Evolutionary conservation across 75 land plant genomes (phyloP), one percentile per base, ranked within the genome.

Genomic region (Pinus tabuliformis): DNA sequence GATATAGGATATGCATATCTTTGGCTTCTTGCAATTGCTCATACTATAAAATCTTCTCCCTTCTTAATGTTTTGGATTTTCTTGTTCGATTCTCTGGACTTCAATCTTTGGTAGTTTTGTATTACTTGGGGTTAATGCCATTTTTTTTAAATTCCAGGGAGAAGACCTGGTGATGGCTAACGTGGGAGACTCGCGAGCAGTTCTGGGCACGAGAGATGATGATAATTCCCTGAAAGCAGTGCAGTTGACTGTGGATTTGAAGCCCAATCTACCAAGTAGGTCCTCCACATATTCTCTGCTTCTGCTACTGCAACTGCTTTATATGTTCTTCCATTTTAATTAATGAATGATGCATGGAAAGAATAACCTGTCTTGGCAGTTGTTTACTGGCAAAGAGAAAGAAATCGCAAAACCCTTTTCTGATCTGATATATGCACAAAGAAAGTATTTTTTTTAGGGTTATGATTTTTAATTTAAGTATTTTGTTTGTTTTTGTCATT

Each of bases 101-200:
- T 49, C 54, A 49, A 9, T 49, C 54, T 49, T 9, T 12, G 11
- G 54, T 2, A 49, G 54, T 57, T 17, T 59, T 73, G n/a, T 62
- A 24, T 70, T 54, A 60, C 52, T 76, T 52, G 18, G 30, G 66
- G 18, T 77, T 57, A 60, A 60, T 39, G 68, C 16, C 56, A 84
- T 58, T 79, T 89, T 77, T 86, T 93, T 79, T 83, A 93, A 33
- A 81, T 96, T 86, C 24, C 59, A 90, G 26, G 26, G 26, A 26
- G 26, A 26, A 26, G 26, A 26, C 26, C 26, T 26, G 26, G 26
- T 26, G 26, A 26, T 26, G 26, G 26, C 26, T 26, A 26, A 26
- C 26, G 26, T 26, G 0, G 26, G 26, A 26, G 26, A 26, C 26
- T 26, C 26, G 0, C 26, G 26, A 26, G 26, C 26, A 26, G 26